phyloP scores from a whole-genome alignment of 768 basidiomycete genomes.

The Calocera viscosa region DNA sequence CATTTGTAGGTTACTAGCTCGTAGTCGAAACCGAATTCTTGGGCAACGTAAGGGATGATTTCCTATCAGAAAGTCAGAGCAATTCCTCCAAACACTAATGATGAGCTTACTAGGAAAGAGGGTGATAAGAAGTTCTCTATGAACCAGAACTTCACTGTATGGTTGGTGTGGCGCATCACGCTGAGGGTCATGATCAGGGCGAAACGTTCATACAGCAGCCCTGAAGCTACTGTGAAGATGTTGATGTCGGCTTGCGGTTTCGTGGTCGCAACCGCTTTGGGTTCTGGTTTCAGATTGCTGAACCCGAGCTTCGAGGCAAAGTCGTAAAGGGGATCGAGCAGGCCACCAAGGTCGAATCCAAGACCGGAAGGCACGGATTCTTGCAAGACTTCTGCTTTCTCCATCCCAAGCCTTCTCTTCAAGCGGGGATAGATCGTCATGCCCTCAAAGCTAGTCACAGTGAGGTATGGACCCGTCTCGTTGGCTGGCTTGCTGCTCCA shows the following conservation, averaged over 20 bases:
- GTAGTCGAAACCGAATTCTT: constrained; percentile 87
- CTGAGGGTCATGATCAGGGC: constrained; percentile 97
- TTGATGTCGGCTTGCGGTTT: constrained; percentile 78
- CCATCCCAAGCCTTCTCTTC: constrained; percentile 58
- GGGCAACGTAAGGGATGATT: constrained; percentile 86
- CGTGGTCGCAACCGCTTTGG: constrained; percentile 17
- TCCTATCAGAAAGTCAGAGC: constrained; percentile 38
- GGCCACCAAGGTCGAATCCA: background rate
- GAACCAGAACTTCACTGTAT: constrained; percentile 98
- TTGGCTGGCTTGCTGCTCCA: constrained; percentile 68
- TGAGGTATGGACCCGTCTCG: constrained; percentile 58
- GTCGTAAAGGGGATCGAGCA: constrained; percentile 13
- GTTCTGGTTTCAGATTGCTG: constrained; percentile 21
- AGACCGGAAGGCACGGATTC: constrained; percentile 23
- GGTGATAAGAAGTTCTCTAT: constrained; percentile 99
- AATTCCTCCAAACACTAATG: background rate
- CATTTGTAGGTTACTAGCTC: constrained; percentile 98
- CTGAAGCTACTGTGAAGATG: constrained; percentile 97
- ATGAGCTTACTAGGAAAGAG: constrained; percentile 65
- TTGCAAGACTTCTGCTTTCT: constrained; percentile 64
- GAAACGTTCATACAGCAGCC: constrained; percentile 93
- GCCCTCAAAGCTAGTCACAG: constrained; percentile 81
- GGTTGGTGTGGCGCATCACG: constrained; percentile 85
- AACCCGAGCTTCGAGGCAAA: constrained; percentile 7
- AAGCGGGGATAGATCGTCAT: constrained; percentile 78